Evolutionary conservation across 495 filamentous ascomycete genomes (phyloP).

Genomic region (Cercophora sp.): DNA sequence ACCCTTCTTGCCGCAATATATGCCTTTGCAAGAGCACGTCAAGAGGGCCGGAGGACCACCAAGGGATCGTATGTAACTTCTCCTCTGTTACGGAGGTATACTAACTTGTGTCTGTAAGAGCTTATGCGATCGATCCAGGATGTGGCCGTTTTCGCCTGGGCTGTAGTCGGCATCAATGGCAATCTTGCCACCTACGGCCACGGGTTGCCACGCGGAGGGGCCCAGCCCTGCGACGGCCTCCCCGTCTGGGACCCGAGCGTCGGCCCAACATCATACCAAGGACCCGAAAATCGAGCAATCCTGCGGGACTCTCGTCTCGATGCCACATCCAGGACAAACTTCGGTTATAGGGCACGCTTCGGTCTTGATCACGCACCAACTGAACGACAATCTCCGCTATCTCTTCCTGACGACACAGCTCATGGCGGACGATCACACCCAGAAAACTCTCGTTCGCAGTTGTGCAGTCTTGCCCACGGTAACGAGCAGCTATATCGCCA

Average conservation of each 20-base stretch:
- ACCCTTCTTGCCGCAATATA: conserved; percentile 39
- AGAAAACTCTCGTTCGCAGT: too few relatives aligned
- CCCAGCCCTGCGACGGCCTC: conserved; percentile 53
- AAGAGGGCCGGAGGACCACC: conserved; percentile 49
- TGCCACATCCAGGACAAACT: too few relatives aligned
- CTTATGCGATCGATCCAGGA: conserved; percentile 81
- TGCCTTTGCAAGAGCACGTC: conserved; percentile 41
- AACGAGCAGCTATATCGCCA: too few relatives aligned
- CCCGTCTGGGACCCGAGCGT: conserved; percentile 49
- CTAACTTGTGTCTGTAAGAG: conserved; percentile 21
- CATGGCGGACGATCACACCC: too few relatives aligned
- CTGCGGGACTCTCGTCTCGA: too few relatives aligned
- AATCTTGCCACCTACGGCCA: conserved; percentile 60
- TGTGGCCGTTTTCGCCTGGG: conserved; percentile 81
- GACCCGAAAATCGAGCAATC: conserved; percentile 18
- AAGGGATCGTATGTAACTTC: conserved; percentile 34
- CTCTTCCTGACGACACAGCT: too few relatives aligned
- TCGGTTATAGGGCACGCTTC: too few relatives aligned
- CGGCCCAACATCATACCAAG: conserved; percentile 15
- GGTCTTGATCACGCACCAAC: too few relatives aligned
- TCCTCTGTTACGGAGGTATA: background rate
- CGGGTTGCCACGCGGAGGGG: conserved; percentile 58
- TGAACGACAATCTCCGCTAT: too few relatives aligned
- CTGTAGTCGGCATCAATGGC: conserved; percentile 76
- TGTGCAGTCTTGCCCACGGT: too few relatives aligned